Conservation (phyloP, 2,329 filamentous ascomycete species). For the Biscogniauxia sp. region DNA sequence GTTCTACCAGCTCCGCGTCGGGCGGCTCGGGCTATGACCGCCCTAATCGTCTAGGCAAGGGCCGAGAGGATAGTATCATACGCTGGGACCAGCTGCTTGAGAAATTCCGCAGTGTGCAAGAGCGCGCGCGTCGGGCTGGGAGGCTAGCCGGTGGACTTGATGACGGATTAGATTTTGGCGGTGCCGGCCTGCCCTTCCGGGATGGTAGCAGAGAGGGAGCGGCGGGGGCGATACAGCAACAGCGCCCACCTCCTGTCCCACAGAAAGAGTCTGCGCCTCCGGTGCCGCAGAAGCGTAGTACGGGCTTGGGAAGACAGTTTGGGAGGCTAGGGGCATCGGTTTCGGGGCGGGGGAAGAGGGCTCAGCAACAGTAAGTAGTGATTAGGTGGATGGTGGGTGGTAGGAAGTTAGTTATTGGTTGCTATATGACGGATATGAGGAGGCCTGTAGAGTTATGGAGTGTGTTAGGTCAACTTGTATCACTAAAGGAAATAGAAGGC, state of each 20-base stretch:
- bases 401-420: constrained; percentile 1
- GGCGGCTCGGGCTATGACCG: constrained; percentile 63
- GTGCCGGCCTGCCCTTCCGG: constrained; percentile 34
- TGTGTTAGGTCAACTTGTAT: too few relatives aligned
- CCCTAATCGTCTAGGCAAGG: constrained; percentile 70
- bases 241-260: constrained; percentile 41
- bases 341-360: constrained; percentile 59
- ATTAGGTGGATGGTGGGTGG: too few relatives aligned
- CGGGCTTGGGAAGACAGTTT: constrained; percentile 65
- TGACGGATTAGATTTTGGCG: constrained; percentile 43
- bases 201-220: constrained; percentile 27
- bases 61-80: constrained; percentile 78
- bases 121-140: constrained; percentile 73
- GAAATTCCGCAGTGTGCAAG: constrained; percentile 90
- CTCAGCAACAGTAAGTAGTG: constrained; percentile 29
- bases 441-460: too few relatives aligned
- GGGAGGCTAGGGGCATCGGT: constrained; percentile 71
- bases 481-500: too few relatives aligned
- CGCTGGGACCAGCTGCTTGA: constrained; percentile 91
- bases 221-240: too few relatives aligned
- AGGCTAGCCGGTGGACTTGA: constrained; percentile 53
- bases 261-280: constrained; percentile 48
- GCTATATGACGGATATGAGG: not conserved
- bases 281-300: constrained; percentile 55
- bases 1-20: constrained; percentile 44